Base-by-base conservation (phyloP, 768 basidiomycete species). In the Rubroboletus pulcherrimus region DNA sequence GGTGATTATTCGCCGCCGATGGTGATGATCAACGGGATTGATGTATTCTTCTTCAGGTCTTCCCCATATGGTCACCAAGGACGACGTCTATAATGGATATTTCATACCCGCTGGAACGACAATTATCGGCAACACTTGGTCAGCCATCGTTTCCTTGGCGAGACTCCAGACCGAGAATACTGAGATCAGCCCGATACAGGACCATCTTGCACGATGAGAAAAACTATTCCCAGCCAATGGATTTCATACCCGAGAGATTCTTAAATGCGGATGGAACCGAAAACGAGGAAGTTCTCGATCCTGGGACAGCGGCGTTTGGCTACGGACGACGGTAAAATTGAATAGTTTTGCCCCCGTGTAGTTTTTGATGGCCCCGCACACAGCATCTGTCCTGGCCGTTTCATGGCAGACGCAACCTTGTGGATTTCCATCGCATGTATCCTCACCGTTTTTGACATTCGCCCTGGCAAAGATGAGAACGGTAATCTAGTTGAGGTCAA, bases 61-160 rank as follows among this genome's bases (percentile, higher is more conserved):
- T 49, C 71, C 70, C 35, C 70, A 71, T 41, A 71, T 67, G 61
- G 69, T 66, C 49, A 71, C 69, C 50, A 64, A 61, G 42, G 69
- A 71, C 40, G 71, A 72, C 54, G 46, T 49, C 35, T 72, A 71
- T 42, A 44, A 66, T 21, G 70, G 66, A 35, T 71, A 69, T 49
- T 67, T 69, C 52, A 71, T 71, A 39, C 70, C 70, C n/a, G 69
- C 66, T 5, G 69, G 69, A 14, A 74, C 84, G 1, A 79, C 77
- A 9, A 77, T 86, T 17, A 78, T 83, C 30, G 83, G 82, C 1
- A 86, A 84, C 59, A 77, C 81, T 19, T 86, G 84, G 84, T 77
- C 15, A 57, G 64, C 34, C 34, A 2, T n/a, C 8, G 1, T 55
- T 42, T 21, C n/a, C 12, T 38, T 29, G 19, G 30, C 11, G 24